These are phyloP conservation scores for Rhododendron vialii DNA, from an alignment of 148 eudicot species.

Conservation along the genomic window DNA sequence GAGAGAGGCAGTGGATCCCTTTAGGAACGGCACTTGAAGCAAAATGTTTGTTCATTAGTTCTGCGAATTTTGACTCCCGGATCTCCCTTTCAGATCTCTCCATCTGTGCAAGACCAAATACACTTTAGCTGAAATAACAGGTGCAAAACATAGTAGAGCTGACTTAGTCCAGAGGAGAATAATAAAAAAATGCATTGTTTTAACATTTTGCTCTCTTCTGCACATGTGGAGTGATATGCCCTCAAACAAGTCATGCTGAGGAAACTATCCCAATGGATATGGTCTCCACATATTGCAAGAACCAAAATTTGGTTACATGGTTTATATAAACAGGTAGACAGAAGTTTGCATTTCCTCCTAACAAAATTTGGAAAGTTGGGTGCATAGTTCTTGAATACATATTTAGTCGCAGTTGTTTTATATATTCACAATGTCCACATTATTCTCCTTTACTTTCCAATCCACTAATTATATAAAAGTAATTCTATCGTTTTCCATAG, in stretches of 20 bases:
- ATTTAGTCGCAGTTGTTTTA: not conserved
- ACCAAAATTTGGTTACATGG: not conserved
- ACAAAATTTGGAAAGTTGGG: not conserved
- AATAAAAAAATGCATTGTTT: not conserved
- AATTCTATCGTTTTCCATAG: not conserved
- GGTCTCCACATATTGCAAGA: not conserved
- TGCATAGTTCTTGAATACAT: not conserved
- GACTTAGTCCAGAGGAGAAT: not conserved
- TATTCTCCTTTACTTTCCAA: not conserved
- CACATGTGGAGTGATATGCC: not conserved
- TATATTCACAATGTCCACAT: not conserved
- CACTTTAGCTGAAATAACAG: not conserved
- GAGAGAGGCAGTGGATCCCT: slow-evolving; percentile 90
- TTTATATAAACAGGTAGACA: not conserved
- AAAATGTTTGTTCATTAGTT: slow-evolving; percentile 92
- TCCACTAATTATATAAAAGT: not conserved
- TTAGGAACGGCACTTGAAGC: slow-evolving; percentile 96
- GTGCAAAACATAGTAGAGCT: not conserved
- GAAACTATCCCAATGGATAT: not conserved
- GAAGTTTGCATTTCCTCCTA: not conserved
- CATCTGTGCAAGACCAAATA: slow-evolving; percentile 52
- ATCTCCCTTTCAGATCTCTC: slow-evolving; percentile 87
- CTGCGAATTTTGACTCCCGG: slow-evolving; percentile 87
- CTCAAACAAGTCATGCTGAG: not conserved
- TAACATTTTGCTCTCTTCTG: not conserved